phyloP scores from a whole-genome alignment of 83 land plant species.

The Diphasiastrum complanatum region DNA sequence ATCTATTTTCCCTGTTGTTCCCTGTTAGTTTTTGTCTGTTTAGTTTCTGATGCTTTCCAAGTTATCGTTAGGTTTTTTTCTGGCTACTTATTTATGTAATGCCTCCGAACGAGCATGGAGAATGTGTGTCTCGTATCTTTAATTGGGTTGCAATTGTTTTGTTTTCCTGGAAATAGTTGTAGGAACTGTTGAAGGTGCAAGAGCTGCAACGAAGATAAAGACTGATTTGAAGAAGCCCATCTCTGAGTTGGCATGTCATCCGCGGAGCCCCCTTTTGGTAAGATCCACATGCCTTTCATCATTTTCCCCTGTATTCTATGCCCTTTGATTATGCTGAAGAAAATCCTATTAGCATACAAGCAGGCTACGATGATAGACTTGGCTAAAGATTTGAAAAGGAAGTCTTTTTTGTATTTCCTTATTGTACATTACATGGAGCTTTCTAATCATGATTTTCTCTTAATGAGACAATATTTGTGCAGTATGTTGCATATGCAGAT shows the following conservation, averaged over 20 bases:
- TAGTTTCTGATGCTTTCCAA: conserved; percentile 1
- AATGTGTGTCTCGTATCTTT: background rate
- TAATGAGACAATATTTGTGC: no score
- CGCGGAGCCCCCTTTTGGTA: conserved; percentile 91
- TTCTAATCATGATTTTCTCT: no score
- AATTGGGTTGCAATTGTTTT: background rate
- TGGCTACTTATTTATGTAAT: no score
- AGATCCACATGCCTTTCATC: background rate
- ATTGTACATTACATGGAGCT: no score
- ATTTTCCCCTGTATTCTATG: no score
- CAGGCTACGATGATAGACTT: conserved; percentile 9
- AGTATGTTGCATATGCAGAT: conserved; percentile 98
- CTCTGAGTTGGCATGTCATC: conserved; percentile 94
- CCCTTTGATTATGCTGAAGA: no score
- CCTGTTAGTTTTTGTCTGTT: background rate
- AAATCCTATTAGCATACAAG: no score
- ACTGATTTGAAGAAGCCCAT: conserved; percentile 96
- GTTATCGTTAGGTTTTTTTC: background rate
- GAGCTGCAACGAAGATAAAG: conserved; percentile 84
- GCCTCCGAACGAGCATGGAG: no score
- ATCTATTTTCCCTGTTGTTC: background rate
- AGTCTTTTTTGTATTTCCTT: background rate
- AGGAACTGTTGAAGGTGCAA: conserved; percentile 92
- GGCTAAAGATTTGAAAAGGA: background rate
- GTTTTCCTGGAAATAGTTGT: conserved; percentile 51